Conservation (phyloP, 352 stramenopile genomes). For the Phytophthora ramorum region DNA sequence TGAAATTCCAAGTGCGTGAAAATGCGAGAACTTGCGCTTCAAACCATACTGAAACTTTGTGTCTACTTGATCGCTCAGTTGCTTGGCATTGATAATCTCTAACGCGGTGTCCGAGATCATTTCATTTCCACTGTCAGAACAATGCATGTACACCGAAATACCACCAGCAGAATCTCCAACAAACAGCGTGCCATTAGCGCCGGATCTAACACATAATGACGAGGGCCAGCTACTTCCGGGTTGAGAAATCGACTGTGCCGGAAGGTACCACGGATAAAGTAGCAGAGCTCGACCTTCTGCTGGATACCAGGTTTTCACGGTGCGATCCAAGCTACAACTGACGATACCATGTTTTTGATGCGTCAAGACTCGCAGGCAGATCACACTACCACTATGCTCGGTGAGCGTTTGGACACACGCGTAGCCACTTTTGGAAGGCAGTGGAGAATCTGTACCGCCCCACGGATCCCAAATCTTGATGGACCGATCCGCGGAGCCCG, state of each 20-base stretch:
- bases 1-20: conserved; percentile 69
- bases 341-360: conserved; percentile 62
- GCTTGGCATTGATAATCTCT: conserved; percentile 22
- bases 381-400: conserved; percentile 63
- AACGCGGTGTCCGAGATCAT: conserved; percentile 6
- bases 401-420: conserved; percentile 71
- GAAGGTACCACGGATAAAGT: conserved; percentile 75
- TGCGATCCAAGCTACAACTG: conserved; percentile 75
- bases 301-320: conserved; percentile 73
- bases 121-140: neutral
- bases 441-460: conserved; percentile 44
- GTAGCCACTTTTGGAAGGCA: conserved; percentile 36
- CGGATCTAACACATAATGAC: conserved; percentile 57
- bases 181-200: conserved; percentile 57
- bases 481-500: conserved; percentile 64
- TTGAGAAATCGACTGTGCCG: conserved; percentile 60
- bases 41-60: conserved; percentile 58
- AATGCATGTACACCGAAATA: conserved; percentile 65
- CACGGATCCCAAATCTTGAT: conserved; percentile 83
- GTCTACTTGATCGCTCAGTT: conserved; percentile 13
- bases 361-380: conserved; percentile 50
- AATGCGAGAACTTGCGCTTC: conserved; percentile 66
- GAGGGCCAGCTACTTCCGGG: conserved; percentile 66
- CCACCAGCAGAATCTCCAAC: conserved; percentile 67
- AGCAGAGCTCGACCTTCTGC: conserved; percentile 61